phyloP scores from a whole-genome alignment of 345 rosid species.

The Gossypium sturtianum region DNA sequence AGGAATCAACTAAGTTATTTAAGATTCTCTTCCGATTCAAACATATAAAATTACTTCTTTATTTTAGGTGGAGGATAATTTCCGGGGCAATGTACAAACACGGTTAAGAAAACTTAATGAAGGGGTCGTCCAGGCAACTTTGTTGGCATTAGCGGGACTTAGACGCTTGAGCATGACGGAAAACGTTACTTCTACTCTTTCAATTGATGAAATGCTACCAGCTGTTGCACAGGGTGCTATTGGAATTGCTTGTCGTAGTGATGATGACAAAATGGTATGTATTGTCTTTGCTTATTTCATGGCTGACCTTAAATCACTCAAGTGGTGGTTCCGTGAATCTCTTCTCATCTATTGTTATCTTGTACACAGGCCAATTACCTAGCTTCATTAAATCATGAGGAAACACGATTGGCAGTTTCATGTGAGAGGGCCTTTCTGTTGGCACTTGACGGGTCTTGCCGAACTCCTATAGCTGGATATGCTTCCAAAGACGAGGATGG shows the following conservation, averaged over 20 bases:
- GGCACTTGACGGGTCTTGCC: slow-evolving; percentile 90
- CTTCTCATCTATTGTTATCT: not conserved
- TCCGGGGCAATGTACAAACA: slow-evolving; percentile 95
- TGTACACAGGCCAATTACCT: slow-evolving; percentile 55
- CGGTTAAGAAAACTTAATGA: slow-evolving; percentile 78
- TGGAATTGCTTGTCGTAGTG: slow-evolving; percentile 86
- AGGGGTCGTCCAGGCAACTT: slow-evolving; percentile 82
- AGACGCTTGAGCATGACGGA: slow-evolving; percentile 87
- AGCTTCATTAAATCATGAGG: slow-evolving; percentile 88
- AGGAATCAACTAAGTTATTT: not conserved
- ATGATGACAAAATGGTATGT: slow-evolving; percentile 82
- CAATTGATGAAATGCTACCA: slow-evolving; percentile 94
- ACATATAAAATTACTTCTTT: not conserved
- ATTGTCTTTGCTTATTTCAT: slow-evolving; percentile 1
- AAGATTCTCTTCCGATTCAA: not conserved
- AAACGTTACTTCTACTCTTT: slow-evolving; percentile 64
- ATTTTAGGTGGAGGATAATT: slow-evolving; percentile 78
- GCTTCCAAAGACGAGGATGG: slow-evolving; percentile 70
- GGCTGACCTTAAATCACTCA: not conserved
- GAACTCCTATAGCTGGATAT: slow-evolving; percentile 97
- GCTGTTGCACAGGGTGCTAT: slow-evolving; percentile 99
- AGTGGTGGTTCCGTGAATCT: not conserved
- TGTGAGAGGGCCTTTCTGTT: slow-evolving; percentile 90
- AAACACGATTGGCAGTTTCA: slow-evolving; percentile 79
- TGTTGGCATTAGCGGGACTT: slow-evolving; percentile 96